Conservation (phyloP, 305 asterid species). For the Rubia balearica region DNA sequence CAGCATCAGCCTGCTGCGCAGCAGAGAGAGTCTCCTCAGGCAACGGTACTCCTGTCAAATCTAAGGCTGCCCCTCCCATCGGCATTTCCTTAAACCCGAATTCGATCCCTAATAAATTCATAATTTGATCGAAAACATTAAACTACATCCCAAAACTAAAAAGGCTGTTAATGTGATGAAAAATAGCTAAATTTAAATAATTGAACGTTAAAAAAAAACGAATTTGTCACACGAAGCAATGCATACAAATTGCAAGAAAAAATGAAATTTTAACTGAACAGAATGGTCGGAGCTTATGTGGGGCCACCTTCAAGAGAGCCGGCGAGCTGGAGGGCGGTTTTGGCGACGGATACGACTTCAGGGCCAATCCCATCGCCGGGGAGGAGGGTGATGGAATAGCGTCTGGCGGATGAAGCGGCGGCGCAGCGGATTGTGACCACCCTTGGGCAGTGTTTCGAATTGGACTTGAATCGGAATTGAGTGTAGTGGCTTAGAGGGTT, state of each 20-base stretch:
- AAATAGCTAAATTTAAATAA: background rate
- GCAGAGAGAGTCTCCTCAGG: slow-evolving; percentile 80
- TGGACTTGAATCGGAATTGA: slow-evolving; percentile 25
- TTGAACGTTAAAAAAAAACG: background rate
- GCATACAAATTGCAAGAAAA: background rate
- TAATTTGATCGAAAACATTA: slow-evolving; percentile 10
- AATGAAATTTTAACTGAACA: background rate
- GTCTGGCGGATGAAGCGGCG: slow-evolving; percentile 42
- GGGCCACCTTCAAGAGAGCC: slow-evolving; percentile 62
- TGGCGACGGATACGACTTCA: slow-evolving; percentile 80
- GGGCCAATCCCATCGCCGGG: slow-evolving; percentile 99
- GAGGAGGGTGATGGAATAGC: slow-evolving; percentile 66
- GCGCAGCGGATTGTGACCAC: slow-evolving; percentile 48
- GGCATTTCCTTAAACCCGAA: slow-evolving; percentile 85
- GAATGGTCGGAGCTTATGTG: background rate
- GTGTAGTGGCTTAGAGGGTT: slow-evolving; percentile 24
- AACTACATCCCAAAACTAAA: background rate
- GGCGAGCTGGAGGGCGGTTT: slow-evolving; percentile 51
- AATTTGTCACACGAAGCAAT: background rate
- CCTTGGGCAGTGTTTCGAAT: slow-evolving; percentile 27
- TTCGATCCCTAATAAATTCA: slow-evolving; percentile 43
- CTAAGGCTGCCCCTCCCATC: slow-evolving; percentile 93
- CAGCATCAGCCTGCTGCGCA: slow-evolving; percentile 80
- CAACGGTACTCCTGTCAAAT: slow-evolving; percentile 84
- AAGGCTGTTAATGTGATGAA: background rate